Conservation (phyloP, 192 early-diverging fungal genomes). For the Rhizoclosmatium sp. region DNA sequence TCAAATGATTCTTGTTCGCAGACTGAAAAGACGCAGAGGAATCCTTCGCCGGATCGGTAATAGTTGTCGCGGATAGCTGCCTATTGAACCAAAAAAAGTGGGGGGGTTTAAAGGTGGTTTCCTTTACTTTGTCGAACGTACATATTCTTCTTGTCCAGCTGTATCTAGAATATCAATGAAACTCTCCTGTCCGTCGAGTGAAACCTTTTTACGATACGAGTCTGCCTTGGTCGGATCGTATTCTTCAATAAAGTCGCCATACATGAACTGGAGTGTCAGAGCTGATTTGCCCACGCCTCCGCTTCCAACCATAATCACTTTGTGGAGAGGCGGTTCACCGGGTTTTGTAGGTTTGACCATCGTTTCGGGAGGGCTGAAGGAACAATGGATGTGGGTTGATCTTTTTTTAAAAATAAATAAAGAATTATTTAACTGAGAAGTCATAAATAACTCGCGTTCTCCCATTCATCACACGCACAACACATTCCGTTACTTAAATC, state of each 20-base stretch:
- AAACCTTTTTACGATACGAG: slow-evolving; percentile 85
- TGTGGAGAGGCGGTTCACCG: slow-evolving; percentile 79
- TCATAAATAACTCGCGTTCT: too few relatives aligned
- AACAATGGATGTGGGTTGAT: too few relatives aligned
- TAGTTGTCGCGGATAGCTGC: slow-evolving; percentile 90
- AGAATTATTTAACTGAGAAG: too few relatives aligned
- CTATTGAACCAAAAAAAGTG: background rate
- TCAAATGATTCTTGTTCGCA: slow-evolving; percentile 81
- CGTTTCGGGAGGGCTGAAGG: background rate
- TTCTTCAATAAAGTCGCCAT: slow-evolving; percentile 93
- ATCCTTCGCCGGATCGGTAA: slow-evolving; percentile 85
- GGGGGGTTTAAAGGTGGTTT: background rate
- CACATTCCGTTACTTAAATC: too few relatives aligned
- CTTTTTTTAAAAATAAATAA: too few relatives aligned
- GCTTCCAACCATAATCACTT: slow-evolving; percentile 92
- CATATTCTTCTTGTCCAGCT: slow-evolving; percentile 88
- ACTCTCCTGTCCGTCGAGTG: slow-evolving; percentile 77
- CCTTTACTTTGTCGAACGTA: background rate
- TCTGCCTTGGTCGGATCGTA: slow-evolving; percentile 95
- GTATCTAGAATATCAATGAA: slow-evolving; percentile 93
- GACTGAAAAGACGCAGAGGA: slow-evolving; percentile 85
- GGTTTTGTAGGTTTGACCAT: slow-evolving; percentile 66
- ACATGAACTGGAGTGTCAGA: slow-evolving; percentile 88
- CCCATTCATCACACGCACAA: too few relatives aligned
- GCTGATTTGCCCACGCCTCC: slow-evolving; percentile 93